A percentile compares a stretch with the other conserved stretches of the same genome.
These are phyloP conservation scores for Phytophthora meadii DNA, from an alignment of 352 stramenopile genomes.

Conservation along the genomic window DNA sequence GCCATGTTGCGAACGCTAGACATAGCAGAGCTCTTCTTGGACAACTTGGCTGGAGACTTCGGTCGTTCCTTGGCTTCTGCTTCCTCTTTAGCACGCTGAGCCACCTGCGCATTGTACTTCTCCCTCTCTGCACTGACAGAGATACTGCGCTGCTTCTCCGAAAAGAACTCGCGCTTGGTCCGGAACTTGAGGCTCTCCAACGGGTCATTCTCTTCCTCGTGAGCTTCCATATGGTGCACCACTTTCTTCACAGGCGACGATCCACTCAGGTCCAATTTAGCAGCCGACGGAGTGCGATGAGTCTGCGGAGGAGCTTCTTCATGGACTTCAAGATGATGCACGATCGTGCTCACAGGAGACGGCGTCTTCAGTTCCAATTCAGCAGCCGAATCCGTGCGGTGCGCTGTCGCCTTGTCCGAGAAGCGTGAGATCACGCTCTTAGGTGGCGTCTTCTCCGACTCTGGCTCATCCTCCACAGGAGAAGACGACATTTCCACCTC, in stretches of 20 bases:
- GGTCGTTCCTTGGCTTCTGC: conserved; percentile 24
- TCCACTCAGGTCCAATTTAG: conserved; percentile 34
- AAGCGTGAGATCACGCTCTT: conserved; percentile 43
- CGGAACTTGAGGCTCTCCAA: conserved; percentile 59
- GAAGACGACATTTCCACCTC: background rate
- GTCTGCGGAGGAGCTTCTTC: conserved; percentile 24
- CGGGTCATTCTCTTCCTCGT: conserved; percentile 47
- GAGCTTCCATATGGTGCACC: conserved; percentile 60
- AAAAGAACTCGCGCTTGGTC: conserved; percentile 67
- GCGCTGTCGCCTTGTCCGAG: conserved; percentile 28
- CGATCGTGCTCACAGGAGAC: conserved; percentile 21
- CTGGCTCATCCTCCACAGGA: conserved; percentile 15
- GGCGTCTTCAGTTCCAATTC: conserved; percentile 29
- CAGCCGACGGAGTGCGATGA: conserved; percentile 39
- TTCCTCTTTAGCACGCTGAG: conserved; percentile 30
- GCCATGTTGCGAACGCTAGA: conserved; percentile 54
- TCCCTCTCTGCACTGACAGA: conserved; percentile 42
- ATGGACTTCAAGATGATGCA: conserved; percentile 40
- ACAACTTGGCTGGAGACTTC: conserved; percentile 19
- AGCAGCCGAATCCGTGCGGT: conserved; percentile 37
- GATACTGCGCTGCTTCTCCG: conserved; percentile 46
- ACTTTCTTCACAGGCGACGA: conserved; percentile 54
- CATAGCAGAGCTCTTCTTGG: conserved; percentile 34
- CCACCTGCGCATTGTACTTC: conserved; percentile 40
- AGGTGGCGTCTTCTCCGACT: conserved; percentile 26